Evolutionary conservation across 305 asterid species (phyloP), one percentile per base, ranked within the genome.

Genomic region (Ajuga reptans): DNA sequence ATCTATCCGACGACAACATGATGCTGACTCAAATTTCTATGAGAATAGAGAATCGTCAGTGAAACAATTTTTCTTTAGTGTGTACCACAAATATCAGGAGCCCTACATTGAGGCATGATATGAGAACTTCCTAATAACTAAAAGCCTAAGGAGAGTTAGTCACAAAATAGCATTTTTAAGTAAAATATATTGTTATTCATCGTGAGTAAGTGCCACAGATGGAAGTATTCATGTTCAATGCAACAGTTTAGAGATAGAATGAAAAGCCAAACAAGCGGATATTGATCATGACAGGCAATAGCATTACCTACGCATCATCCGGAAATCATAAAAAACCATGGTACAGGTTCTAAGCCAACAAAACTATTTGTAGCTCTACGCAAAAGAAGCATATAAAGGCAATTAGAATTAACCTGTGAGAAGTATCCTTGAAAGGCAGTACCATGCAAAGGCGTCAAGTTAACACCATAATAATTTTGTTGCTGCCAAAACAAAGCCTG

Each of bases 401-500:
- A 62, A 47, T 56, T 36, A 67, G 77, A 72, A 60, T 76, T 39
- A 72, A 94, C 99, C 98, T 94, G 99, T 24, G 99, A 87, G 82
- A 94, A 94, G 86, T 91, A 94, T 81, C 99, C 99, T 77, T 91
- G 86, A 81, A 86, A 91, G 67, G 99, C 96, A 66, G 97, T 82
- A 70, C 87, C 91, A 72, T 91, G 95, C 65, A 94, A 77, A 17
- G 99, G 81, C 27, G 91, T 85, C 90, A 94, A 85, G 83, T 94
- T 83, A 47, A 94, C 98, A 69, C 96, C 96, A 63, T 86, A 94
- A 72, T 94, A 94, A 76, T 91, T 91, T 77, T 89, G 90, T 77
- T 94, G 99, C 86, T 91, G 99, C 99, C 99, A 94, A 80, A 94
- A 94, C 74, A 92, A 86, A 71, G 97, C 96, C 97, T 93, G 85